Evolutionary conservation across 2,329 filamentous ascomycete species (phyloP).

Genomic region (Ophiocordyceps unilateralis): DNA sequence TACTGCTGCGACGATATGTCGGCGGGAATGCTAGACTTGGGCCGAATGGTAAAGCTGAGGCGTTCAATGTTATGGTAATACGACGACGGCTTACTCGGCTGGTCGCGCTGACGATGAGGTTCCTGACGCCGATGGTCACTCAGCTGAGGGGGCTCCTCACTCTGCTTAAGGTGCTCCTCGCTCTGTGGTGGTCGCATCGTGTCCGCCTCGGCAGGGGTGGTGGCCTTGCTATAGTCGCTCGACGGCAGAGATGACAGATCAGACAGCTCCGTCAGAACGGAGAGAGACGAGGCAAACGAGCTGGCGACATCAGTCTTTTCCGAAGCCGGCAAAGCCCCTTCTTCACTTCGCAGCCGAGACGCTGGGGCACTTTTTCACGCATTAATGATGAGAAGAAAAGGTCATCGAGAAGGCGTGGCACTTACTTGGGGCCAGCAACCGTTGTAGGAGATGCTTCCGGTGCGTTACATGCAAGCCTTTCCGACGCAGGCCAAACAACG

Average conservation of each 20-base stretch:
- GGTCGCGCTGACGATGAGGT: neutral
- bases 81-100: conserved; percentile 7
- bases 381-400: neutral
- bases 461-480: conserved; percentile 4
- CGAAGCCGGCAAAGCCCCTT: conserved; percentile 6
- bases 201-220: conserved; percentile 35
- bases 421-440: conserved; percentile 10
- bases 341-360: conserved; percentile 2
- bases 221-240: conserved; percentile 43
- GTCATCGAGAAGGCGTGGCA: neutral
- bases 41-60: conserved; percentile 40
- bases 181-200: conserved; percentile 7
- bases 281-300: conserved; percentile 36
- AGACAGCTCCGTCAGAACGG: conserved; percentile 34
- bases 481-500: conserved; percentile 23
- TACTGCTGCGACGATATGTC: conserved; percentile 59
- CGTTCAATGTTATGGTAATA: conserved; percentile 16
- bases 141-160: neutral
- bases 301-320: conserved; percentile 10
- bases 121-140: neutral
- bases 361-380: neutral
- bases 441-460: conserved; percentile 9
- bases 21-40: conserved; percentile 70
- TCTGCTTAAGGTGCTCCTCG: conserved; percentile 2
- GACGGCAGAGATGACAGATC: conserved; percentile 37